Percentiles rank a stretch among this genome's conserved stretches.
Conservation (phyloP, 345 rosid genomes). For the Hibiscus mutabilis region DNA sequence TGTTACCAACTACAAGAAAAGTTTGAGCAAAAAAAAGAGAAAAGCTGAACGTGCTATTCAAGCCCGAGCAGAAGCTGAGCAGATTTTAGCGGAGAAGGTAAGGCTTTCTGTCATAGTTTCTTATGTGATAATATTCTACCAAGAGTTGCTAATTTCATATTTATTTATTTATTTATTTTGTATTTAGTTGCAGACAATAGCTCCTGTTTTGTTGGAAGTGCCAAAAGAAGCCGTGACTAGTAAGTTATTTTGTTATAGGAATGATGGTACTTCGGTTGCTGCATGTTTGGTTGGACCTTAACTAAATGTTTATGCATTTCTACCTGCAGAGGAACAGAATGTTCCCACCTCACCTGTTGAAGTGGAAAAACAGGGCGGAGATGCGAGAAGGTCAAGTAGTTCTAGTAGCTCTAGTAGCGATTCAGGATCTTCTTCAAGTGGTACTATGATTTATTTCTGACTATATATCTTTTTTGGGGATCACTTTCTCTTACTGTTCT, state of each 20-base stretch:
- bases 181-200: slow-evolving; percentile 34
- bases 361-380: slow-evolving; percentile 48
- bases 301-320: slow-evolving; percentile 4
- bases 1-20: slow-evolving; percentile 57
- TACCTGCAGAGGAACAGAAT: slow-evolving; percentile 4
- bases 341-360: slow-evolving; percentile 36
- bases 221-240: slow-evolving; percentile 59
- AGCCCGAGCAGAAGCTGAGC: neutral
- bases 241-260: slow-evolving; percentile 12
- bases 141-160: neutral
- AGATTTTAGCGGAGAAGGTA: neutral
- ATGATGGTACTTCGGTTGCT: neutral
- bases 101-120: neutral
- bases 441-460: slow-evolving; percentile 11
- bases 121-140: neutral
- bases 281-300: slow-evolving; percentile 5
- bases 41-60: neutral
- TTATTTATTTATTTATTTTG: neutral
- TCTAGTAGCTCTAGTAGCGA: slow-evolving; percentile 96
- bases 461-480: neutral
- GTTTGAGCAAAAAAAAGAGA: neutral
- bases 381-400: slow-evolving; percentile 78
- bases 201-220: slow-evolving; percentile 35
- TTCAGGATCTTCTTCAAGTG: slow-evolving; percentile 74
- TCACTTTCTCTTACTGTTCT: too few species aligned